phyloP scores from a whole-genome alignment of 306 rosid species.

The Quercus parvula region DNA sequence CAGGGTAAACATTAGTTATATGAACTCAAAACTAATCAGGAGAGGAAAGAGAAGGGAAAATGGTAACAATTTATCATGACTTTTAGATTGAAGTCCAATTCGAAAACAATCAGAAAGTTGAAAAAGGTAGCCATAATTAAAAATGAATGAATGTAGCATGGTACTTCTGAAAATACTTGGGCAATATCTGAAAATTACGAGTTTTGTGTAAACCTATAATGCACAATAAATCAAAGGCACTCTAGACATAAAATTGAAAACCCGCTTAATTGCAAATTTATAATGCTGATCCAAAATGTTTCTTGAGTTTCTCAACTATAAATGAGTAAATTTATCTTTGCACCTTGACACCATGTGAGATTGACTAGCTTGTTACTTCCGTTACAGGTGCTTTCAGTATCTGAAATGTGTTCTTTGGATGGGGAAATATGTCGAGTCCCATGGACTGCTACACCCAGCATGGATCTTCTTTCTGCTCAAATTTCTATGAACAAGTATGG shows the following conservation, averaged over 20 bases:
- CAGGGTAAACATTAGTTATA: not conserved
- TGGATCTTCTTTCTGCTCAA: constrained; percentile 75
- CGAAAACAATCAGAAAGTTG: not conserved
- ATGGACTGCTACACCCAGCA: constrained; percentile 77
- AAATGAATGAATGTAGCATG: not conserved
- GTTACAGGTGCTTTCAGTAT: constrained; percentile 65
- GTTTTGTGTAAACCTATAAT: not conserved
- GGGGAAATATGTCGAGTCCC: constrained; percentile 57
- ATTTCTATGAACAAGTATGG: constrained; percentile 63
- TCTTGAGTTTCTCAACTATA: not conserved
- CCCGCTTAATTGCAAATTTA: not conserved
- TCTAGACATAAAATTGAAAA: not conserved
- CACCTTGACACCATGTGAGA: constrained; percentile 10
- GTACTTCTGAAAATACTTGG: not conserved
- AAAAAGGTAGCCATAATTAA: not conserved
- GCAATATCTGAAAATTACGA: not conserved
- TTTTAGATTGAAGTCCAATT: not conserved
- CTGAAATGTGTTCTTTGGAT: constrained; percentile 67
- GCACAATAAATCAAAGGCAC: not conserved
- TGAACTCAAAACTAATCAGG: not conserved
- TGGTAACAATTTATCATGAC: not conserved
- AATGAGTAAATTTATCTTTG: not conserved
- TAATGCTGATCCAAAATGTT: not conserved
- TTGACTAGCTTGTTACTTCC: constrained; percentile 25
- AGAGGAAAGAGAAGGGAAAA: not conserved